These are phyloP conservation scores for Raddia guianensis DNA, from an alignment of 176 grass and related monocot genomes.

Conservation along the genomic window DNA sequence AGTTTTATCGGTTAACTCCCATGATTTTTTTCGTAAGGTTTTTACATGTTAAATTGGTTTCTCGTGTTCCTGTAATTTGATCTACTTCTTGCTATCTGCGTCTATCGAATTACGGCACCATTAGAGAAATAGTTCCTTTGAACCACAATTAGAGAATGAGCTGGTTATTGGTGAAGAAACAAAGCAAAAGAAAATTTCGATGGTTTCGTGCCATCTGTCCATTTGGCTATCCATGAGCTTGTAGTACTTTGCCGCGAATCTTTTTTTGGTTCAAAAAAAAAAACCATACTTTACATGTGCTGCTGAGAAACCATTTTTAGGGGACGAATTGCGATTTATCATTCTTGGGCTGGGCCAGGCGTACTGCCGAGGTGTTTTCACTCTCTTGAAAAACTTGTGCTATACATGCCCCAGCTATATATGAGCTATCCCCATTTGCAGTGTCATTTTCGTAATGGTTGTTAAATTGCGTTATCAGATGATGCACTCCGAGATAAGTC, in stretches of 20 bases:
- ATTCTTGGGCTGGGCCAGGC: constrained; percentile 10
- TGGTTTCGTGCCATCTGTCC: neutral
- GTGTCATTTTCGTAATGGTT: constrained; percentile 29
- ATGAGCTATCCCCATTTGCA: constrained; percentile 17
- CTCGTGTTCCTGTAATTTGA: no score
- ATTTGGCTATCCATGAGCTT: neutral
- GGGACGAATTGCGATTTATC: neutral
- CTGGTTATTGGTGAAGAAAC: neutral
- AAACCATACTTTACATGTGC: neutral
- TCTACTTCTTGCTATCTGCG: no score
- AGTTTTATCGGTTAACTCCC: no score
- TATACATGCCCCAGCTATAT: neutral
- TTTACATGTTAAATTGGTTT: no score
- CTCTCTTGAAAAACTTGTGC: neutral
- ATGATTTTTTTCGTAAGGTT: no score
- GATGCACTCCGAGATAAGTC: neutral
- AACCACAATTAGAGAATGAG: neutral
- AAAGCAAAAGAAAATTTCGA: neutral
- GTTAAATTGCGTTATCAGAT: constrained; percentile 41
- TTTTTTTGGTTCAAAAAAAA: no score
- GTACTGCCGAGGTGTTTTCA: neutral
- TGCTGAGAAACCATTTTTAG: neutral
- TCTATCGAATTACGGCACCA: no score
- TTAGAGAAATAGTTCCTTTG: neutral
- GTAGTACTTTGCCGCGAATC: neutral